Evolutionary conservation across 495 filamentous ascomycete genomes (phyloP).

Genomic region (Penicillium bovifimosum): DNA sequence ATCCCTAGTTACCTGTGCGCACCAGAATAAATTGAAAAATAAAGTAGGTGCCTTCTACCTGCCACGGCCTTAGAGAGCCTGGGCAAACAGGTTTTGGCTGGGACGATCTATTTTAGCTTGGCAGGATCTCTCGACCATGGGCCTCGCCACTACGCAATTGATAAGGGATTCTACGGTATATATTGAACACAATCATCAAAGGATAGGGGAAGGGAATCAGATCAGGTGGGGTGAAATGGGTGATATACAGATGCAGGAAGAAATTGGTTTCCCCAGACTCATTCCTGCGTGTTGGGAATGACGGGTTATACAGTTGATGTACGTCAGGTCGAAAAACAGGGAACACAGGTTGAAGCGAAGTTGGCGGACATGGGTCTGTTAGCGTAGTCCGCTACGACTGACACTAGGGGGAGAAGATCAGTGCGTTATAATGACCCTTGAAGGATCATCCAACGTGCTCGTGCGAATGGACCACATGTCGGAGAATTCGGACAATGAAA

Average conservation of each 20-base stretch:
- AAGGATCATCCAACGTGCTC: conserved; percentile 14
- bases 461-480: conserved; percentile 17
- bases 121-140: not conserved
- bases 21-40: not conserved
- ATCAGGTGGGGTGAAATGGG: too few species aligned
- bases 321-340: conserved; percentile 20
- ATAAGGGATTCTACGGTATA: not conserved
- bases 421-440: conserved; percentile 9
- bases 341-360: conserved; percentile 14
- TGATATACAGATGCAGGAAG: not conserved
- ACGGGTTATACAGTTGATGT: conserved; percentile 7
- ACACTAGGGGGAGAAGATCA: not conserved
- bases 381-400: conserved; percentile 3
- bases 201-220: too few species aligned
- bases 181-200: too few species aligned
- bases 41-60: not conserved
- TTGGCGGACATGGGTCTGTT: not conserved
- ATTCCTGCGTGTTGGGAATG: not conserved
- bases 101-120: not conserved
- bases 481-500: conserved; percentile 8
- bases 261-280: not conserved
- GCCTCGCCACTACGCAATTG: not conserved
- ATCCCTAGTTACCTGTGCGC: conserved; percentile 9
- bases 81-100: not conserved
- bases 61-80: not conserved